Conservation (phyloP, 768 basidiomycete species). For the Scleroderma bovista region DNA sequence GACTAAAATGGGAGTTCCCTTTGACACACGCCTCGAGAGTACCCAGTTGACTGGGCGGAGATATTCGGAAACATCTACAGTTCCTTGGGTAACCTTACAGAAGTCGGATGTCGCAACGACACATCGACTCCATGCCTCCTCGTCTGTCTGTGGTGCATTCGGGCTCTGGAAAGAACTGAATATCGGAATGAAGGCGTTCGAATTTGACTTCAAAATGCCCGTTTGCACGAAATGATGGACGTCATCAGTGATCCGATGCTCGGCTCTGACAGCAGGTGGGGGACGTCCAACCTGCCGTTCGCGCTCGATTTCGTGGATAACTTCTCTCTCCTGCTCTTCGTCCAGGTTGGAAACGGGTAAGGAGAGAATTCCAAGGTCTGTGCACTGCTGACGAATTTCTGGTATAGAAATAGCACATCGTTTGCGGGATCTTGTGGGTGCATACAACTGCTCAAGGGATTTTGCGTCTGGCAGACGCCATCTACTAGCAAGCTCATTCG, state of each 20-base stretch:
- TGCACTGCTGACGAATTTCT: constrained; percentile 12
- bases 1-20: constrained; percentile 19
- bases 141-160: constrained; percentile 11
- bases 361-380: constrained; percentile 11
- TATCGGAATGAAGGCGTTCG: constrained; percentile 17
- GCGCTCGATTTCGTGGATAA: constrained; percentile 39
- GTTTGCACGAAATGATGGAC: constrained; percentile 21
- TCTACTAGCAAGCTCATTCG: constrained; percentile 2
- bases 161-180: constrained; percentile 9
- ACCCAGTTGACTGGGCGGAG: constrained; percentile 29
- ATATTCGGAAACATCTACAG: constrained; percentile 7
- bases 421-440: not conserved
- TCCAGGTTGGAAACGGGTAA: constrained; percentile 24
- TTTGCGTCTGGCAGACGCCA: constrained; percentile 41
- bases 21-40: constrained; percentile 5
- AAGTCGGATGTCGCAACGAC: constrained; percentile 17
- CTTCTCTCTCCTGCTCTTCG: constrained; percentile 49
- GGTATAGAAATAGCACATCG: not conserved
- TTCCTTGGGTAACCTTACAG: constrained; percentile 2
- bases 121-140: constrained; percentile 13
- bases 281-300: constrained; percentile 38
- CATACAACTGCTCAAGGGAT: constrained; percentile 33
- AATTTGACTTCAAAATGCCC: constrained; percentile 19
- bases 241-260: constrained; percentile 17
- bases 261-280: constrained; percentile 15